A percentile compares a stretch with the other conserved stretches of the same genome.
phyloP scores from a whole-genome alignment of 2,329 filamentous ascomycete species.

The Mycosphaerella sp. region DNA sequence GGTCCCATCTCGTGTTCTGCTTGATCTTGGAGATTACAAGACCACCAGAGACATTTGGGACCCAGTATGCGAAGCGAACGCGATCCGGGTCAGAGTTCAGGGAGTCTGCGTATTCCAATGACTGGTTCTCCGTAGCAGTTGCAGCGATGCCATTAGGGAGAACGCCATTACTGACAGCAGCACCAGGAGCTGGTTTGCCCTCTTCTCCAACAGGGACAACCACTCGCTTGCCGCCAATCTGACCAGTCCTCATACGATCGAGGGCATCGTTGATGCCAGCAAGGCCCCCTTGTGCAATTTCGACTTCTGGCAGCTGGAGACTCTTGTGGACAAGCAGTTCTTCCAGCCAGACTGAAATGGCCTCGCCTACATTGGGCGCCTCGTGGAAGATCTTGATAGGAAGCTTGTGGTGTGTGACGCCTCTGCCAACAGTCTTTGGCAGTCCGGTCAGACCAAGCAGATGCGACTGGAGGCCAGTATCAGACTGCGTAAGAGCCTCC shows the following conservation, averaged over 20 bases:
- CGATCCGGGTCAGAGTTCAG: conserved; percentile 42
- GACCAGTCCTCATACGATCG: conserved; percentile 59
- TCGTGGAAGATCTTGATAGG: conserved; percentile 74
- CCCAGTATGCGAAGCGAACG: conserved; percentile 49
- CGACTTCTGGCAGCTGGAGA: conserved; percentile 58
- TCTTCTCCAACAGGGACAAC: conserved; percentile 47
- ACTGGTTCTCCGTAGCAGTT: conserved; percentile 15
- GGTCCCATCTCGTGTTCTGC: conserved; percentile 46
- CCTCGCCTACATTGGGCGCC: conserved; percentile 56
- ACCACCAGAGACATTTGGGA: conserved; percentile 50
- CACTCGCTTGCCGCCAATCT: conserved; percentile 61
- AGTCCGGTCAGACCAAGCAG: conserved; percentile 62
- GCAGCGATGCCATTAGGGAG: conserved; percentile 19
- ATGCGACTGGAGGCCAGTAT: conserved; percentile 41
- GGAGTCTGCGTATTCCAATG: conserved; percentile 33
- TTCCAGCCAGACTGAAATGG: conserved; percentile 62
- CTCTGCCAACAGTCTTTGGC: conserved; percentile 50
- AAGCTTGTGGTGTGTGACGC: conserved; percentile 56
- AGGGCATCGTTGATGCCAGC: conserved; percentile 62
- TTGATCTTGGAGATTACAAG: conserved; percentile 50
- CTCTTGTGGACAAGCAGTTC: conserved; percentile 50
- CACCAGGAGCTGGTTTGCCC: conserved; percentile 14
- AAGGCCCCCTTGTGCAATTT: conserved; percentile 58
- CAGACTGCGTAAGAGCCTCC: conserved; percentile 42
- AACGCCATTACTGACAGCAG: conserved; percentile 13